Evolutionary conservation across 176 grass and related monocot genomes (phyloP).

Genomic region (Cenchrus purpureus): DNA sequence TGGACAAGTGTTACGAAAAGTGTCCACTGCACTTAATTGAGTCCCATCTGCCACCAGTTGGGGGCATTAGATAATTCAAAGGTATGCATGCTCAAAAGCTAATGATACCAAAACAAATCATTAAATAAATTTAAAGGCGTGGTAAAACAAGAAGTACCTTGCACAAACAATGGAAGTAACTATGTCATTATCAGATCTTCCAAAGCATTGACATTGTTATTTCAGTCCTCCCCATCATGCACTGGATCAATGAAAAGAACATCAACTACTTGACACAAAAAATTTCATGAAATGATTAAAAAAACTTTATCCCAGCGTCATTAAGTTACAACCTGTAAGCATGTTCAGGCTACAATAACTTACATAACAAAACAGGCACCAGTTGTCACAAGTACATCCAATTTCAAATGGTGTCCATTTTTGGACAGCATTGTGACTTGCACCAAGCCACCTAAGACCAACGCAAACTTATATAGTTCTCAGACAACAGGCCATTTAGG

Average conservation of each 20-base stretch:
- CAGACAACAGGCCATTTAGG: conserved; percentile 26
- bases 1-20: conserved; percentile 6
- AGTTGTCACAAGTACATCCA: conserved; percentile 25
- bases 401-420: not conserved
- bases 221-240: conserved; percentile 39
- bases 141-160: conserved; percentile 31
- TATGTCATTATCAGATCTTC: conserved; percentile 19
- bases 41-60: not conserved
- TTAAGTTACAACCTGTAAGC: conserved; percentile 23
- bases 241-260: conserved; percentile 27
- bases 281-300: conserved; percentile 12
- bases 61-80: conserved; percentile 17
- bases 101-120: not conserved
- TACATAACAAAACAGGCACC: conserved; percentile 12
- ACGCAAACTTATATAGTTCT: conserved; percentile 15
- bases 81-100: conserved; percentile 30
- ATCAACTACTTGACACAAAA: conserved; percentile 28
- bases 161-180: conserved; percentile 35
- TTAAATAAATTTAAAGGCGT: conserved; percentile 17
- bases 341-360: not conserved
- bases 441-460: conserved; percentile 23
- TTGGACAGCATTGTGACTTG: conserved; percentile 25
- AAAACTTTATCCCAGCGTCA: not conserved
- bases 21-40: not conserved
- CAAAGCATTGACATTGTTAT: conserved; percentile 49